Evolutionary conservation across 2,329 filamentous ascomycete genomes (phyloP), one percentile per base, ranked within the genome.

Genomic region (Gaeumannomyces sp.): DNA sequence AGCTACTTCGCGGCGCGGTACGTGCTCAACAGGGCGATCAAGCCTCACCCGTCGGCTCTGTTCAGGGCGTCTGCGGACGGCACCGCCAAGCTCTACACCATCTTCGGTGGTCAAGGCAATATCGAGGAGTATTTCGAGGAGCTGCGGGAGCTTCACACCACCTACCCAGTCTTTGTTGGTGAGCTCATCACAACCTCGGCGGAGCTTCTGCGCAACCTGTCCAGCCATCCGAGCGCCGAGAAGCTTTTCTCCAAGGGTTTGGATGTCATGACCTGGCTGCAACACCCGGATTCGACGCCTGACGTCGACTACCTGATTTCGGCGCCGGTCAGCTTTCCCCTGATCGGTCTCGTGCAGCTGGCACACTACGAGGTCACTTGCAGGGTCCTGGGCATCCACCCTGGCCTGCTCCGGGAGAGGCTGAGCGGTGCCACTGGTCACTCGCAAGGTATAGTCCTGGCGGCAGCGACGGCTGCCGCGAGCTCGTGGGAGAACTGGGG

Each of bases 91-190:
- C 86, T 99, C 66, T 99, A 97, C 81, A 93, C 89, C 69, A 93
- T 99, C 67, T 97, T 98, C 70, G 95, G 95, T 66, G 95, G 95
- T 8, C 95, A 99, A 77, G 95, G 95, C 71, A 99, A 99, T 78
- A 98, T 99, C 69, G 94, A 99, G 78, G 96, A 99, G 79, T 99
- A 99, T 79, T 99, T 99, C 73, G 94, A 99, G 71, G 95, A 99
- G 81, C 85, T 99, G 68, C 89, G 95, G 65, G 90, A 96, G 76
- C 86, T 98, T 66, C 94, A 94, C 81, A 88, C 83, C 72, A 97
- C 93, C 66, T 99, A 99, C 79, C 89, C 91, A 16, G 90, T 90
- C 33, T 96, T 99, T 70, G 87, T 97, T 6, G 90, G 92, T 70
- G 92, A 96, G 69, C 87, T 98, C 69, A 85, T 99, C 73, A 84